Evolutionary conservation across 768 basidiomycete species (phyloP), one percentile per base, ranked within the genome.

Genomic region (Termitomyces sp.): DNA sequence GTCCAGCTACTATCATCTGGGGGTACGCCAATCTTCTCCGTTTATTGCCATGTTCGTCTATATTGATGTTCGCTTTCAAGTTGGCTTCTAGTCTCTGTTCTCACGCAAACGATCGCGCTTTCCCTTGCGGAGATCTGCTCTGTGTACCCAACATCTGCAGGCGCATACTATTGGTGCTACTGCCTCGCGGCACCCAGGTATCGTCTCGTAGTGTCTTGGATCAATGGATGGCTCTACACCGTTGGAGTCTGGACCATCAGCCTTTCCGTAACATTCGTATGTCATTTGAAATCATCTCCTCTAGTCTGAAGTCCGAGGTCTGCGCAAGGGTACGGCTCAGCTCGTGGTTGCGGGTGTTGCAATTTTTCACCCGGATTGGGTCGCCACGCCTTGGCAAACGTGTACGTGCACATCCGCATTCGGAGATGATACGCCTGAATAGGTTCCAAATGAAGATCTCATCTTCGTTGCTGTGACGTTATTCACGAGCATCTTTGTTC

Each of bases 171-270:
- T 63, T 88, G 86, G 86, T 81, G 82, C 47, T 87, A 82, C 63
- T 78, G 81, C 49, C 73, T 88, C 9, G 80, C 83, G 0, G 76
- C 84, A 3, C 80, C 84, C 0, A 74, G 72, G 51, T 78, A 75
- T 57, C 75, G 81, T 54, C 70, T 85, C 7, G 63, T 86, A 9
- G 69, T 80, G 2, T 84, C 82, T 16, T 88, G 86, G 82, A 81
- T 88, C 49, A 83, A 84, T 57, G 86, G 87, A 6, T 89, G 87
- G 87, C 70, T 88, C 18, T 84, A 82, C 1, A 74, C 86, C 64
- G 84, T 86, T 31, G 87, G 87, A 27, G 83, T 86, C 15, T 88
- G 86, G 85, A 88, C 82, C 0, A 77, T 84, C 58, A 80, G 83
- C n/a, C 65, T 87, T 39, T 86, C 85, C 11, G 86, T 86, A 6